Percentiles rank a stretch among this genome's conserved stretches.
These are phyloP conservation scores for Microcyclospora tardicrescens DNA, from an alignment of 2,329 filamentous ascomycete genomes.

Conservation along the genomic window DNA sequence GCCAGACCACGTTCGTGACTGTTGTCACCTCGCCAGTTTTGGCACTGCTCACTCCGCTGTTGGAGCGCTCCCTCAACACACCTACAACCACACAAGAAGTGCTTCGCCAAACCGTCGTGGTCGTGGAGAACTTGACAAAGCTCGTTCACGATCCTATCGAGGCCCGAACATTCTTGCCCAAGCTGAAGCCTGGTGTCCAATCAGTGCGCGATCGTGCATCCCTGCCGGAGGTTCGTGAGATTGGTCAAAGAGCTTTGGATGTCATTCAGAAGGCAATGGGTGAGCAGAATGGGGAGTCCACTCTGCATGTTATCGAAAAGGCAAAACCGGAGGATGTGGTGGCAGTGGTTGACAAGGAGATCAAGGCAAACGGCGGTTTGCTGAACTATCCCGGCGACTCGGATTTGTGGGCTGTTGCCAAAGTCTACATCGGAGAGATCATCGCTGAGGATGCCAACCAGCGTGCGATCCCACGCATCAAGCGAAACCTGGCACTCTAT, in stretches of 20 bases:
- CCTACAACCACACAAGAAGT: slow-evolving; percentile 88
- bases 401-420: slow-evolving; percentile 51
- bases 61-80: slow-evolving; percentile 87
- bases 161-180: slow-evolving; percentile 86
- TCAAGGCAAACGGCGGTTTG: slow-evolving; percentile 56
- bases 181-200: slow-evolving; percentile 87
- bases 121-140: slow-evolving; percentile 96
- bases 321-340: slow-evolving; percentile 60
- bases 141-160: slow-evolving; percentile 93
- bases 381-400: slow-evolving; percentile 47
- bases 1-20: slow-evolving; percentile 96
- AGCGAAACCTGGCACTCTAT: slow-evolving; percentile 58
- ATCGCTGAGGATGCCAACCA: slow-evolving; percentile 79
- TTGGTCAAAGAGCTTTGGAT: slow-evolving; percentile 66
- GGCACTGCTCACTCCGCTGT: slow-evolving; percentile 81
- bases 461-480: slow-evolving; percentile 62
- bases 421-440: slow-evolving; percentile 68
- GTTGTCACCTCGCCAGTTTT: slow-evolving; percentile 91
- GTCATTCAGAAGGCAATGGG: slow-evolving; percentile 93
- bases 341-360: slow-evolving; percentile 59
- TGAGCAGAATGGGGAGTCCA: slow-evolving; percentile 37
- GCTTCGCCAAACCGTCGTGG: slow-evolving; percentile 85
- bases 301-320: slow-evolving; percentile 48
- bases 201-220: slow-evolving; percentile 76
- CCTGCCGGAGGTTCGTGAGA: slow-evolving; percentile 83